These are phyloP conservation scores for Trametes versicolor DNA, from an alignment of 1,284 basidiomycete genomes.

Conservation along the genomic window DNA sequence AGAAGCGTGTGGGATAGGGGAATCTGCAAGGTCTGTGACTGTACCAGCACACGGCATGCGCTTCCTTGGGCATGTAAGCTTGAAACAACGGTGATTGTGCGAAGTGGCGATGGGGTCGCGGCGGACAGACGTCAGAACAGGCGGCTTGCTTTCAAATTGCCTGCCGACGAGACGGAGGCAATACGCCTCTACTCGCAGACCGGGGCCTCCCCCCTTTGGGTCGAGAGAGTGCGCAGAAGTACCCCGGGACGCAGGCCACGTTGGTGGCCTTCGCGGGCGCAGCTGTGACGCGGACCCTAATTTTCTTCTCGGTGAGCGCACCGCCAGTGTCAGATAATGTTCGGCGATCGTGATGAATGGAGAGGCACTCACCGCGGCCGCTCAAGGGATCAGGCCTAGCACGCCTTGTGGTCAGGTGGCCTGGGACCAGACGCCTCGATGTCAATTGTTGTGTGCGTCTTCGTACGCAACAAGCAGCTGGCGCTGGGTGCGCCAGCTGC, in stretches of 20 bases:
- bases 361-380: constrained; percentile 5
- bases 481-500: neutral
- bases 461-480: neutral
- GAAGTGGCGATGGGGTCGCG: neutral
- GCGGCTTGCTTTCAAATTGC: neutral
- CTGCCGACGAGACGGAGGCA: constrained; percentile 1
- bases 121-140: neutral
- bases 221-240: neutral
- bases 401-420: constrained; percentile 3
- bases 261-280: neutral
- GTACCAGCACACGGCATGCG: neutral
- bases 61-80: neutral
- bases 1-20: neutral
- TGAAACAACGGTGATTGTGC: constrained; percentile 12
- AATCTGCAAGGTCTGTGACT: constrained; percentile 11
- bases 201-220: neutral
- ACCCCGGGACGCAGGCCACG: neutral
- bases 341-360: constrained; percentile 11
- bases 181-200: constrained; percentile 6
- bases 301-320: neutral
- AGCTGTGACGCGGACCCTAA: neutral
- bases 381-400: constrained; percentile 1
- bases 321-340: constrained; percentile 19
- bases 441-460: constrained; percentile 4
- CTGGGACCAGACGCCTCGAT: neutral